Evolutionary conservation across 1,284 basidiomycete species (phyloP).

Genomic region (Cryptococcus wingfieldii): DNA sequence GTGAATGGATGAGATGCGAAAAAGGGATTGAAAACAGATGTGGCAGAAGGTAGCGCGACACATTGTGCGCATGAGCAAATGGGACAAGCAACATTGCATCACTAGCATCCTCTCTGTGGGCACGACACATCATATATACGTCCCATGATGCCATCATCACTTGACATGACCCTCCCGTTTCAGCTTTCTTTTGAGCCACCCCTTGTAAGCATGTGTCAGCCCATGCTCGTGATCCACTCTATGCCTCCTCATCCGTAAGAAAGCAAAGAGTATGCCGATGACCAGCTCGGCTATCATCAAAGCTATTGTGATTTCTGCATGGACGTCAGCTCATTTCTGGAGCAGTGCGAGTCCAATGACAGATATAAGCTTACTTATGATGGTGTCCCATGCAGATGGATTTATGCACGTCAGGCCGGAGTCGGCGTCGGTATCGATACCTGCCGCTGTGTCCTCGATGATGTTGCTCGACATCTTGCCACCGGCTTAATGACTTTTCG

Average conservation of each 20-base stretch:
- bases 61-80: too few species aligned
- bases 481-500: background rate
- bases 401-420: constrained; percentile 5
- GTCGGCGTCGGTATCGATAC: background rate
- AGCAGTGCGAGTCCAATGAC: too few species aligned
- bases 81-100: too few species aligned
- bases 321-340: background rate
- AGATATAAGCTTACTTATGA: constrained; percentile 4
- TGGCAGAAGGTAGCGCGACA: too few species aligned
- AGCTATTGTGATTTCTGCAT: constrained; percentile 1
- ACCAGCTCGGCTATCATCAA: background rate
- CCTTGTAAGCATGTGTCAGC: constrained; percentile 2
- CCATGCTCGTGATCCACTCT: constrained; percentile 5
- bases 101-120: too few species aligned
- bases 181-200: constrained; percentile 1
- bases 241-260: constrained; percentile 5
- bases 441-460: background rate
- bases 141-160: background rate
- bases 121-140: background rate
- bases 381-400: constrained; percentile 5
- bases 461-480: background rate
- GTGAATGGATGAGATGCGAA: too few species aligned
- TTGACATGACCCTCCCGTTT: background rate
- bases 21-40: too few species aligned
- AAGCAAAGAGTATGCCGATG: background rate